phyloP scores from a whole-genome alignment of 2,329 filamentous ascomycete genomes.

The Tolypocladium nubicola region DNA sequence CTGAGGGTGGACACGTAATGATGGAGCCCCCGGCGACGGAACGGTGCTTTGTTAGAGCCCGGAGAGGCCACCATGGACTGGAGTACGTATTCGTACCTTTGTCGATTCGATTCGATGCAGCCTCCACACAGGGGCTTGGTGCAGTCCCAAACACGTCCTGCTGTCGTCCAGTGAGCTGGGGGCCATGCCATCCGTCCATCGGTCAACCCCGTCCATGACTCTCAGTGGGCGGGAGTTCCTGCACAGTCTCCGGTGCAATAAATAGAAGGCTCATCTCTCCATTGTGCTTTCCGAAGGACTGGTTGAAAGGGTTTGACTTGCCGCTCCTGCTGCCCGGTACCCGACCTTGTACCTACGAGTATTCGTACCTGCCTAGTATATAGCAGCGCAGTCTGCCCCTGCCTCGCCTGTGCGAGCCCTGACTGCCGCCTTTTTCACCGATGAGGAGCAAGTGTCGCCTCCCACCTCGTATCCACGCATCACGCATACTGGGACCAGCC shows the following conservation, averaged over 20 bases:
- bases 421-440: background rate
- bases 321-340: background rate
- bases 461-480: conserved; percentile 4
- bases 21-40: background rate
- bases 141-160: background rate
- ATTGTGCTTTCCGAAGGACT: background rate
- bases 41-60: background rate
- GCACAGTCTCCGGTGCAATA: background rate
- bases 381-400: background rate
- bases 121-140: background rate
- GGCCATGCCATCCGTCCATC: background rate
- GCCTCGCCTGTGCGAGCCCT: background rate
- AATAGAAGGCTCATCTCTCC: background rate
- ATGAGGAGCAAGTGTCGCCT: background rate
- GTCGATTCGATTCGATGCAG: background rate
- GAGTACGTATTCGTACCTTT: background rate
- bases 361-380: background rate
- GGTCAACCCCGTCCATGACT: background rate
- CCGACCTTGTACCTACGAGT: background rate
- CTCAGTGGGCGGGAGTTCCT: background rate
- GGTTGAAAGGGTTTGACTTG: background rate
- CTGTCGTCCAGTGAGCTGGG: background rate
- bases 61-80: background rate
- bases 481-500: background rate
- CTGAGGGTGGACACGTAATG: background rate